Evolutionary conservation across 768 basidiomycete species (phyloP).

Genomic region (Lepiota venenata): DNA sequence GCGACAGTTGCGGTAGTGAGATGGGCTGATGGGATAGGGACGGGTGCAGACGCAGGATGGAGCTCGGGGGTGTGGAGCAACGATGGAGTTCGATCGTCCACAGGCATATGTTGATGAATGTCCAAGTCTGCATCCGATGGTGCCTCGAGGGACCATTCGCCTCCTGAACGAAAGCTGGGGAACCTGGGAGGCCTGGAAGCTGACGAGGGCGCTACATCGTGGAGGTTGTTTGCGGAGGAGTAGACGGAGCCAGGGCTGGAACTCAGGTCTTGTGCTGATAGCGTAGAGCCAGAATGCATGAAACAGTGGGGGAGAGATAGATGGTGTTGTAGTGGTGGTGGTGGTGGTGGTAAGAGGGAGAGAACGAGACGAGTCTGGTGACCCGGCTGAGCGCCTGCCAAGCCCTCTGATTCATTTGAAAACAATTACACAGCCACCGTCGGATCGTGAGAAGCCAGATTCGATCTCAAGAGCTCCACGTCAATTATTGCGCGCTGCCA

Average conservation of each 20-base stretch:
- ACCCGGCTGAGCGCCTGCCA: conserved; percentile 2
- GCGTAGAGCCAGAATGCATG: conserved; percentile 22
- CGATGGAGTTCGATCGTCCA: neutral
- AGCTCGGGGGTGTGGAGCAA: conserved; percentile 6
- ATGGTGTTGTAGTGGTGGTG: conserved; percentile 5
- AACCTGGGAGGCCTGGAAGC: conserved; percentile 4
- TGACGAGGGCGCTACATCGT: conserved; percentile 5
- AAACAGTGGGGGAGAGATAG: conserved; percentile 13
- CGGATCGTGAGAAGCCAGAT: conserved; percentile 11
- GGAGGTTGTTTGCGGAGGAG: conserved; percentile 10
- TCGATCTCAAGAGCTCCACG: conserved; percentile 7
- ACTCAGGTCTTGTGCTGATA: conserved; percentile 10
- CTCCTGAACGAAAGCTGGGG: conserved; percentile 6
- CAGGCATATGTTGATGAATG: conserved; percentile 21
- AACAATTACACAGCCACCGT: neutral
- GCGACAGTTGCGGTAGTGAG: conserved; percentile 17
- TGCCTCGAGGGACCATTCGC: conserved; percentile 7
- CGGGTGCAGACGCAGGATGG: conserved; percentile 34
- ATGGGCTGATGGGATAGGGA: conserved; percentile 11
- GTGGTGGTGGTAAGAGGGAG: conserved; percentile 18
- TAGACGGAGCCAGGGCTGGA: conserved; percentile 6
- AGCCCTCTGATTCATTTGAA: conserved; percentile 8
- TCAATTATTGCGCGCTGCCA: conserved; percentile 4
- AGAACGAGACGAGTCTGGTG: conserved; percentile 7
- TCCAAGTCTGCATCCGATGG: conserved; percentile 17